Percentiles rank a stretch among this genome's conserved stretches.
Evolutionary conservation across 2,329 filamentous ascomycete genomes (phyloP).

Genomic region (Alternaria sp.): DNA sequence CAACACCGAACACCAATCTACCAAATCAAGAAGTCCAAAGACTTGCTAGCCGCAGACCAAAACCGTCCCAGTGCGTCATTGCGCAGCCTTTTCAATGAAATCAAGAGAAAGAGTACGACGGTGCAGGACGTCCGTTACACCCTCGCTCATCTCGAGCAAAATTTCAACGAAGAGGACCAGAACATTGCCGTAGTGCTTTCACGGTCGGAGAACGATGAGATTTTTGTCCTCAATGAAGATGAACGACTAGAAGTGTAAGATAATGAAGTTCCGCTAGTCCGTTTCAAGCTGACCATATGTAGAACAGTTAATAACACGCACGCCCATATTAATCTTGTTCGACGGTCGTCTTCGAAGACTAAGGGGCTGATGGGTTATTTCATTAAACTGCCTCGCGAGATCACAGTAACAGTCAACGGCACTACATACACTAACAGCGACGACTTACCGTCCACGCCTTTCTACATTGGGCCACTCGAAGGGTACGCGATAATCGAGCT

Average conservation of each 20-base stretch:
- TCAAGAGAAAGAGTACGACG: constrained; percentile 6
- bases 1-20: constrained; percentile 14
- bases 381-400: constrained; percentile 16
- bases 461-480: constrained; percentile 29
- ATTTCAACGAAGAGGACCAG: background rate
- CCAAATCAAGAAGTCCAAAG: background rate
- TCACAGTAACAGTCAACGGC: constrained; percentile 26
- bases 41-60: background rate
- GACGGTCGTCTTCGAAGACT: background rate
- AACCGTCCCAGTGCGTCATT: constrained; percentile 11
- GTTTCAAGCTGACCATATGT: background rate
- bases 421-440: constrained; percentile 21
- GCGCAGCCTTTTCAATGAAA: constrained; percentile 10
- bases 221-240: constrained; percentile 7
- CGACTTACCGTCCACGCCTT: background rate
- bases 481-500: constrained; percentile 32
- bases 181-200: constrained; percentile 12
- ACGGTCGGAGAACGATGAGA: background rate
- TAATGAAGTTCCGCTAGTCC: background rate
- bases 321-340: constrained; percentile 10
- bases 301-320: constrained; percentile 1
- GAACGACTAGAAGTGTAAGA: constrained; percentile 15
- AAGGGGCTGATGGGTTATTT: constrained; percentile 12
- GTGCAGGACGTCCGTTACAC: background rate
- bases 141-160: background rate